phyloP scores from a whole-genome alignment of 192 early-diverging fungal genomes.

The Chytriomyces sp. region DNA sequence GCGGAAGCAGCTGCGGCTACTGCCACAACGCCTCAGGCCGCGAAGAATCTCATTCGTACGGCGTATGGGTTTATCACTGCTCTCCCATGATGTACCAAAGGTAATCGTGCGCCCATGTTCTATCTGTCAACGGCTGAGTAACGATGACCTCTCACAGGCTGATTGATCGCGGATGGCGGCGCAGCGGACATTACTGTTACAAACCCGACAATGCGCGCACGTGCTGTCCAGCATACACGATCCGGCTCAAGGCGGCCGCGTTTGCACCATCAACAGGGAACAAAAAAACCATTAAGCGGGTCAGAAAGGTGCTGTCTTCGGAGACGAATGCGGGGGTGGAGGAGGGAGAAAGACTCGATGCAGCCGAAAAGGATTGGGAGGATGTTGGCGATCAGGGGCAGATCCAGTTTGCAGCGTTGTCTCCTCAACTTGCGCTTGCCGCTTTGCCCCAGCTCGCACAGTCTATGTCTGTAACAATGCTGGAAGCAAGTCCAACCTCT shows the following conservation, averaged over 20 bases:
- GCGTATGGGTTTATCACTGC: constrained; percentile 63
- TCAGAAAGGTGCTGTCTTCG: constrained; percentile 58
- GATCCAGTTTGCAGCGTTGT: too few species aligned
- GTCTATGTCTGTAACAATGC: too few species aligned
- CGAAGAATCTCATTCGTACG: constrained; percentile 63
- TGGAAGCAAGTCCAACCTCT: too few species aligned
- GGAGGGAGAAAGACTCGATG: not conserved
- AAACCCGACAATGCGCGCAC: constrained; percentile 66
- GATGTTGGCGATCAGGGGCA: constrained; percentile 5
- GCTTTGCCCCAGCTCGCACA: too few species aligned
- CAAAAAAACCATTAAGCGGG: constrained; percentile 64
- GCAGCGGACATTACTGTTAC: constrained; percentile 74
- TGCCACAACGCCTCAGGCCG: constrained; percentile 53
- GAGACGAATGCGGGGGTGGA: constrained; percentile 55
- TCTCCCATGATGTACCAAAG: constrained; percentile 38
- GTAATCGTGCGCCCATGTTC: not conserved
- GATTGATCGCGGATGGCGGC: constrained; percentile 76
- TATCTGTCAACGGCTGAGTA: not conserved
- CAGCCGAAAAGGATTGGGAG: not conserved
- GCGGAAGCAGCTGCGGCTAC: constrained; percentile 58
- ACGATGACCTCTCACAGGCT: constrained; percentile 62
- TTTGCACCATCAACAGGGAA: constrained; percentile 56
- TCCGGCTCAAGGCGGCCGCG: constrained; percentile 60
- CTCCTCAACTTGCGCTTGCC: too few species aligned
- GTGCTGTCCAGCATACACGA: constrained; percentile 78